Base-by-base conservation (phyloP, 73 alveolate species). In the Tetrahymena malaccensis region DNA sequence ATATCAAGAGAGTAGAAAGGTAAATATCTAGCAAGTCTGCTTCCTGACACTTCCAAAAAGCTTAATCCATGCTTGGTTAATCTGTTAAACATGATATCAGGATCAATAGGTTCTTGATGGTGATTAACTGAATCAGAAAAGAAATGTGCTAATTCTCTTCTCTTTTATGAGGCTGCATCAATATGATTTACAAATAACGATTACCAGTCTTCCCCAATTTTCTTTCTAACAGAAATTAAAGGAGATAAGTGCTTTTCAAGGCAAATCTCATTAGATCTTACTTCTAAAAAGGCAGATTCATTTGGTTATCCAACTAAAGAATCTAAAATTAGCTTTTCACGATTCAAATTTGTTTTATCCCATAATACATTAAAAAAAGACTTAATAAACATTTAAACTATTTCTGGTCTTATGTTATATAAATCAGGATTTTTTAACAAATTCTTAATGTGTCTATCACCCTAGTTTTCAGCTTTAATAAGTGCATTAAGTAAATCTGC, bases 1-100 rank as follows among this genome's bases (percentile, higher is more conserved):
- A 97, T 94, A 84, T 94, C 94, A 27, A 97, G 96, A n/a, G 99
- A 97, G 94, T 97, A 97, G 96, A 97, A 97, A 85, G 98, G 98
- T 55, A 97, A 94, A 85, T 97, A 96, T 94, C 98, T 97, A 10
- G 98, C 98, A 0, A 96, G 83, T 43, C 94, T 93, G 10, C 94
- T 84, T 34, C 99, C 99, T 43, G 99, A 97, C 12, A 97, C 94
- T 35, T 97, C 99, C 43, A 97, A 83, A 94, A 93, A 97, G 93
- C 96, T 96, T n/a, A 97, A 89, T 43, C 98, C 99, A 93, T 96
- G 96, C 85, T 97, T 98, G 85, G 94, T 95, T 96, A 97, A 37
- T 96, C 98, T 89, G 84, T 95, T 96, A 35, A 93, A 94, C 98
- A 97, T 96, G 33, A 96, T 97, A 43, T 97, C 98, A 95, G 94